Evolutionary conservation across 2,329 filamentous ascomycete genomes (phyloP).

Genomic region (Stagonosporopsis chrysanthemi): DNA sequence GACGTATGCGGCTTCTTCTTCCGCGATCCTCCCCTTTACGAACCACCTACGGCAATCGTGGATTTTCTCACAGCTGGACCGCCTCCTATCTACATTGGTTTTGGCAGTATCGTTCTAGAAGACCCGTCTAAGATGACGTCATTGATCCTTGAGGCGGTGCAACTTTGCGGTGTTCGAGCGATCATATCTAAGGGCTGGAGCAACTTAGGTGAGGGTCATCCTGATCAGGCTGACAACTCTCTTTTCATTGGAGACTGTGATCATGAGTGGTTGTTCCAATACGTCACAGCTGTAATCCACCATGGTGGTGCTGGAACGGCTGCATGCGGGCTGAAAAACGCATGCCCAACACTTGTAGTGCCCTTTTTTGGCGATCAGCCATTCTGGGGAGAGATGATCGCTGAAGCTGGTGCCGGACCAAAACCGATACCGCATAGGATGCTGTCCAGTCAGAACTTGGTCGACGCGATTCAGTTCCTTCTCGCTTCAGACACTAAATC

Average conservation of each 20-base stretch:
- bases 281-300: constrained; percentile 79
- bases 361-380: constrained; percentile 68
- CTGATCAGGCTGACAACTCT: constrained; percentile 46
- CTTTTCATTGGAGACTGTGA: constrained; percentile 72
- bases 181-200: constrained; percentile 65
- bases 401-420: constrained; percentile 40
- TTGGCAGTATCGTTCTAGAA: constrained; percentile 65
- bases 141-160: constrained; percentile 58
- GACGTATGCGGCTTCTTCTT: constrained; percentile 59
- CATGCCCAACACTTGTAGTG: constrained; percentile 78
- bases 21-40: constrained; percentile 48
- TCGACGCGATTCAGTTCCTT: constrained; percentile 32
- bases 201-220: constrained; percentile 21
- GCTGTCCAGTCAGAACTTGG: constrained; percentile 32
- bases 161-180: constrained; percentile 48
- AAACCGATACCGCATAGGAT: constrained; percentile 34
- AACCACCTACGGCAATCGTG: constrained; percentile 49
- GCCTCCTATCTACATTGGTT: constrained; percentile 63
- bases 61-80: constrained; percentile 59
- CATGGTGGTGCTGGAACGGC: constrained; percentile 89
- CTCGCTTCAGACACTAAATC: constrained; percentile 25
- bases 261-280: constrained; percentile 86
- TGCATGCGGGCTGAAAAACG: constrained; percentile 77
- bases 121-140: constrained; percentile 55
- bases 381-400: constrained; percentile 41